phyloP scores from a whole-genome alignment of 345 rosid species.

The Eutrema japonicum region DNA sequence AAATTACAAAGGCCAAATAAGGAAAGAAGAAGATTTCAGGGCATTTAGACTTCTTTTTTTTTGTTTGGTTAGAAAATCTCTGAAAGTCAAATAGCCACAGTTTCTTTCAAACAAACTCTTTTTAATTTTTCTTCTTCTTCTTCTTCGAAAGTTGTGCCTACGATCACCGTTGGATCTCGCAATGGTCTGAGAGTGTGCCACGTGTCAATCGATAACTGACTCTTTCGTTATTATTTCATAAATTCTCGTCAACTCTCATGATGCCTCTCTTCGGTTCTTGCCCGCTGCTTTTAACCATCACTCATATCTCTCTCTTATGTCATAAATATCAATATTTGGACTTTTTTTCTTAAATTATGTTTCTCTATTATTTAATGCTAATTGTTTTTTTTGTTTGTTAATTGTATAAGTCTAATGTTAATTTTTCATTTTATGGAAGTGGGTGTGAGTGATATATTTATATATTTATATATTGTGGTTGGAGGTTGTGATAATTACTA shows the following conservation, averaged over 20 bases:
- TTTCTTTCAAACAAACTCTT: slow-evolving; percentile 6
- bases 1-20: slow-evolving; percentile 17
- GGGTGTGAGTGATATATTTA: slow-evolving; percentile 34
- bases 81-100: slow-evolving; percentile 36
- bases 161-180: slow-evolving; percentile 43
- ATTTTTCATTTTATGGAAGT: slow-evolving; percentile 14
- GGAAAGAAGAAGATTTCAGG: slow-evolving; percentile 25
- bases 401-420: slow-evolving; percentile 6
- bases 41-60: neutral
- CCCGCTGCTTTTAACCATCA: slow-evolving; percentile 32
- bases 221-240: slow-evolving; percentile 28
- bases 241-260: slow-evolving; percentile 46
- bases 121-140: neutral
- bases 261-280: slow-evolving; percentile 15
- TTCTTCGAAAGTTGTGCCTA: slow-evolving; percentile 17
- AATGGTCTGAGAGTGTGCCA: slow-evolving; percentile 13
- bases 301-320: slow-evolving; percentile 27
- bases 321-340: slow-evolving; percentile 29
- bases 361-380: slow-evolving; percentile 14
- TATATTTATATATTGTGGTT: slow-evolving; percentile 41
- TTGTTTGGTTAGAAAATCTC: neutral
- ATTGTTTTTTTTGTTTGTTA: neutral
- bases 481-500: slow-evolving; percentile 46
- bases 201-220: slow-evolving; percentile 26
- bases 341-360: neutral